These are phyloP conservation scores for Penicillium janthinellum DNA, from an alignment of 2,329 filamentous ascomycete species.

Conservation along the genomic window DNA sequence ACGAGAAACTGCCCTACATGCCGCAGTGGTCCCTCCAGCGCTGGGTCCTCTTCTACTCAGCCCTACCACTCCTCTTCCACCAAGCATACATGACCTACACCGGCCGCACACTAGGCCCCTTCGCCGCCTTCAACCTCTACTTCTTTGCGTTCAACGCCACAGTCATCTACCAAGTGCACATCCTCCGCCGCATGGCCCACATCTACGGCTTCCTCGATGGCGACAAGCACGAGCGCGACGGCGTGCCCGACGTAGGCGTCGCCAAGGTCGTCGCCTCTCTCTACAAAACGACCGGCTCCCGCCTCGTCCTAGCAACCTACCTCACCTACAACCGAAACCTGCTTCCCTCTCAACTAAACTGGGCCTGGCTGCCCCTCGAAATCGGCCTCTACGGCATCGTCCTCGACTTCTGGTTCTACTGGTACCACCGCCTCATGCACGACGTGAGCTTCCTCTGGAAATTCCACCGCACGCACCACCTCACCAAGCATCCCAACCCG, in stretches of 20 bases:
- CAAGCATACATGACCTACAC: constrained; percentile 37
- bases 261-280: constrained; percentile 38
- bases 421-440: constrained; percentile 43
- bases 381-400: constrained; percentile 27
- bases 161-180: constrained; percentile 40
- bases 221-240: constrained; percentile 35
- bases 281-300: constrained; percentile 37
- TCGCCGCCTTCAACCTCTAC: constrained; percentile 44
- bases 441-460: constrained; percentile 46
- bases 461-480: constrained; percentile 50
- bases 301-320: constrained; percentile 36
- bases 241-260: constrained; percentile 46
- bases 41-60: constrained; percentile 46
- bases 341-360: constrained; percentile 31
- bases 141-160: constrained; percentile 43
- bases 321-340: constrained; percentile 33
- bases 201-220: constrained; percentile 26
- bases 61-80: constrained; percentile 43
- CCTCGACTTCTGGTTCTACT: constrained; percentile 32
- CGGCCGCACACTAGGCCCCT: constrained; percentile 33
- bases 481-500: constrained; percentile 50
- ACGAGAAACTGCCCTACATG: constrained; percentile 45
- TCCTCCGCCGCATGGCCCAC: constrained; percentile 26
- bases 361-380: constrained; percentile 42
- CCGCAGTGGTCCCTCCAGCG: constrained; percentile 40